Base-by-base conservation (phyloP, 768 basidiomycete genomes). In the Suillus subalutaceus region DNA sequence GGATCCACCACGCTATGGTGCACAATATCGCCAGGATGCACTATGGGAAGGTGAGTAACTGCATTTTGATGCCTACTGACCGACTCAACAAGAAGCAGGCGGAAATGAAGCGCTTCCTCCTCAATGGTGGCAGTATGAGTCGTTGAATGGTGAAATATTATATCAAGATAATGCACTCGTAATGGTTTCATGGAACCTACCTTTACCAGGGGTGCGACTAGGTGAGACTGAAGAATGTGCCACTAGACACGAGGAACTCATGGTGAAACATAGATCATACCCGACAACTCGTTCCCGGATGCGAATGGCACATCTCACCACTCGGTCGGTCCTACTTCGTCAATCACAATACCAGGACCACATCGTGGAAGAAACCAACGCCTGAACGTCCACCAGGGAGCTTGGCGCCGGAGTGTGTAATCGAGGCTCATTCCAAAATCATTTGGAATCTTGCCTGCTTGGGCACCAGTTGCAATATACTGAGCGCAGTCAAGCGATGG, bases 141-240 rank as follows among this genome's bases (percentile, higher is more conserved):
- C 23, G 5, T 12, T 48, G n/a, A 5, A 23, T 2, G n/a, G 1
- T 12, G 6, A 4, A n/a, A 23, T 23, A 6, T 0, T 4, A 1
- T 48, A 48, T 48, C 4, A 12, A 2, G 46, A 48, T n/a, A 0
- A 23, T 2, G 23, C 46, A 23, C 10, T 23, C 10, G 10, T 2
- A 2, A 48, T 48, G 4, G 0, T 0, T 23, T 12, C 46, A 6
- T 23, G 4, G 10, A n/a, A 23, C 2, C 46, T 10, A 48, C 46
- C 46, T 48, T n/a, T 48, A 48, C 46, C 46, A 23, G 46, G 46
- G 4, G n/a, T 48, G n/a, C n/a, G 46, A 48, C n/a, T 48, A 48
- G n/a, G 46, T 48, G 4, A 23, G 10, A n/a, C 12, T 12, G n/a
- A n/a, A 23, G 12, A 48, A 48, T 12, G 10, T 48, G 10, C n/a